Evolutionary conservation across 371 early-diverging fungal genomes (phyloP), one percentile per base, ranked within the genome.

Genomic region (Syncephalastrum contaminatum): DNA sequence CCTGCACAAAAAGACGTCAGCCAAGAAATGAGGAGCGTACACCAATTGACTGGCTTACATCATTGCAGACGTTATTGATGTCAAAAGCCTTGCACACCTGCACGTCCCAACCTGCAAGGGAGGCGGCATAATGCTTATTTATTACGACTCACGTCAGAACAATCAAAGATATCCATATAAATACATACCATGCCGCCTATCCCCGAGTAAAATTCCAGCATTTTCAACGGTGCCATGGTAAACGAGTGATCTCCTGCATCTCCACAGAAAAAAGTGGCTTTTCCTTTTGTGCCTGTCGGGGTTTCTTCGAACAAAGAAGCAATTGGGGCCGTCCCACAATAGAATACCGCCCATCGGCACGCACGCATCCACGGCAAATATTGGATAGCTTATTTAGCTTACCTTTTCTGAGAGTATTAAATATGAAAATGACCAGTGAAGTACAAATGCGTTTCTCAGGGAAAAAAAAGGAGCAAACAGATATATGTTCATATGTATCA

Each of bases 21-120:
- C 25, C 5, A 25, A 7, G 7, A 25, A 30, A 12, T 2, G 4
- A 15, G n/a, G 13, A 25, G 20, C 39, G 14, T 15, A 42, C 48
- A 48, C 18, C 1, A 12, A 22, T 20, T 30, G 36, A 30, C 10
- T 30, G 10, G 10, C 43, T 44, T 62, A 91, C 91, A 2, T 78
- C 77, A 63, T 92, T 92, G 8, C 92, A 90, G 3, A 86, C 80
- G 8, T 81, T 82, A 60, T 91, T 92, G 60, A 93, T 87, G 64
- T 93, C 92, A 49, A 91, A 90, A 3, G 91, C 90, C 48, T 80
- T 80, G 2, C 87, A 59, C 24, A 91, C 81, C 30, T 88, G 60
- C 25, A 77, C 77, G 53, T 80, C 68, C 60, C 83, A 73, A 10
- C 69, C 77, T 27, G 88, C 83, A n/a, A 67, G 60, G 48, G 68